phyloP scores from a whole-genome alignment of 192 early-diverging fungal species.

The Entomortierella chlamydospora region DNA sequence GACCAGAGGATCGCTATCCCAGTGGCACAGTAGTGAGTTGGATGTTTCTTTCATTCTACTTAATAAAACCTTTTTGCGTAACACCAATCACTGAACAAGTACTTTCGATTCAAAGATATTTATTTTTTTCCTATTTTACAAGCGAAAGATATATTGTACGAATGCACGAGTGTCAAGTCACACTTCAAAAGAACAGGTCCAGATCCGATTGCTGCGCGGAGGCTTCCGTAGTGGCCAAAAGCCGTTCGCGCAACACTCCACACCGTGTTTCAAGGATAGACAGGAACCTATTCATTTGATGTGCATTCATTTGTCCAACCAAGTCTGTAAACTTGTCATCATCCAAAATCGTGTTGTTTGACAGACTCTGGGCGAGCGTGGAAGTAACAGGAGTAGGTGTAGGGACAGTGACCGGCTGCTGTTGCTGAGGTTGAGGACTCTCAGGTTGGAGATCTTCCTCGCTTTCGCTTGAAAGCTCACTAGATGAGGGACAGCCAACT shows the following conservation, averaged over 20 bases:
- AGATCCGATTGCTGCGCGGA: constrained; percentile 11
- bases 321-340: constrained; percentile 53
- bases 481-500: not conserved
- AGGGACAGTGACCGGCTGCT: not conserved
- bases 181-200: constrained; percentile 20
- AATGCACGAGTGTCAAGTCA: not conserved
- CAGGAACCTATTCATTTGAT: constrained; percentile 65
- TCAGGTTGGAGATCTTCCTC: constrained; percentile 25
- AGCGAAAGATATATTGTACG: no score
- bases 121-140: no score
- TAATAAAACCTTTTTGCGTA: no score
- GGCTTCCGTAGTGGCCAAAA: constrained; percentile 39
- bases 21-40: not conserved
- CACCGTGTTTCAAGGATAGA: constrained; percentile 66
- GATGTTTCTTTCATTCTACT: not conserved
- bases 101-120: no score
- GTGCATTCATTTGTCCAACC: constrained; percentile 61
- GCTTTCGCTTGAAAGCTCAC: constrained; percentile 14
- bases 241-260: constrained; percentile 54
- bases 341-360: constrained; percentile 50
- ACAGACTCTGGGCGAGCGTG: constrained; percentile 12
- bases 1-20: not conserved
- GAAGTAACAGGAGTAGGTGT: not conserved
- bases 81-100: no score
- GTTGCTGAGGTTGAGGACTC: constrained; percentile 16